Conservation (phyloP, 306 rosid genomes). For the Parietaria judaica region DNA sequence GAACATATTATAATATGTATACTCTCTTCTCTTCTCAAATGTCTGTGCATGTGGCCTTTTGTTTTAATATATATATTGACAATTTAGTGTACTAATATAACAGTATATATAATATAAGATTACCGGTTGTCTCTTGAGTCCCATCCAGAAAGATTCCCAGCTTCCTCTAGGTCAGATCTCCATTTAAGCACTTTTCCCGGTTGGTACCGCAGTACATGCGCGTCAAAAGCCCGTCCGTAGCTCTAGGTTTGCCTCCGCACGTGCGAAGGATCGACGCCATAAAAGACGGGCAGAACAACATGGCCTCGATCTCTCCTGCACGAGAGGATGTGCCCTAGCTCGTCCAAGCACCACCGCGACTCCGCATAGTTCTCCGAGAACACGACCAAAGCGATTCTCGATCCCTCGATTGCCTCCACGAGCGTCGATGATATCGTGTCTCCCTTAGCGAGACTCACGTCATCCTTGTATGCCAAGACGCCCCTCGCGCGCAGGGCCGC, state of each 20-base stretch:
- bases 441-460: constrained; percentile 6
- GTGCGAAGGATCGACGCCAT: neutral
- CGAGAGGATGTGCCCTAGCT: constrained; percentile 5
- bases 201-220: no score
- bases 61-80: no score
- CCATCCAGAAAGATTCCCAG: no score
- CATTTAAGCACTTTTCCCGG: no score
- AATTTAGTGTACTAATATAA: no score
- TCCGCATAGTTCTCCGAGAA: constrained; percentile 15
- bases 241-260: constrained; percentile 6
- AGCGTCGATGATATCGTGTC: neutral
- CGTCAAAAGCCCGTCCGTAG: neutral
- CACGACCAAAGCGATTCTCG: constrained; percentile 6
- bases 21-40: no score
- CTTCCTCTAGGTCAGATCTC: no score
- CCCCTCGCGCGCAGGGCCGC: neutral
- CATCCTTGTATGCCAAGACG: constrained; percentile 2
- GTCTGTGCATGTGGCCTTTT: no score
- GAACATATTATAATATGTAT: no score
- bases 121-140: no score
- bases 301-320: neutral
- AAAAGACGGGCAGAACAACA: neutral
- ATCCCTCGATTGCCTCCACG: neutral
- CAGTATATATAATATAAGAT: no score
- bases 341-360: constrained; percentile 19